Evolutionary conservation across 1,284 basidiomycete genomes (phyloP).

Genomic region (Apiotrichum sp.): DNA sequence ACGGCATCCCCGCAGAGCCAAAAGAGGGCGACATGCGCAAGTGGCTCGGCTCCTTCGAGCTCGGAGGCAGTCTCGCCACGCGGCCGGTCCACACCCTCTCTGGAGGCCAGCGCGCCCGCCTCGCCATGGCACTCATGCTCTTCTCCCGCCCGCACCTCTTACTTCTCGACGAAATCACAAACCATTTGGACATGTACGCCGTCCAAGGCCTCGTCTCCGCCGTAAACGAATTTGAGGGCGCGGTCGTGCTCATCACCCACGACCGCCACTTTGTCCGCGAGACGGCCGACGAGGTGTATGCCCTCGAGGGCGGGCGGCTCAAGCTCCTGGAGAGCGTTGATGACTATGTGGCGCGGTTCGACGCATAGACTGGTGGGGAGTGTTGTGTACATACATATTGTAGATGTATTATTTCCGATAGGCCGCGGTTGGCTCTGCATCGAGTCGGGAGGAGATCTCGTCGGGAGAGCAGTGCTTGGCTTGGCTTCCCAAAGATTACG

Average conservation of each 20-base stretch:
- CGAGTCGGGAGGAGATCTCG: no score
- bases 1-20: neutral
- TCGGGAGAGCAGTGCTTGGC: no score
- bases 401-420: no score
- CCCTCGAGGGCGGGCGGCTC: conserved; percentile 11
- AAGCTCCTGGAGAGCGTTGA: conserved; percentile 12
- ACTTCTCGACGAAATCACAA: conserved; percentile 63
- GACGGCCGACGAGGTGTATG: conserved; percentile 14
- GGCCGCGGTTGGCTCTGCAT: no score
- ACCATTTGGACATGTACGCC: conserved; percentile 63
- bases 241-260: conserved; percentile 61
- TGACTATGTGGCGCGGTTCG: conserved; percentile 15
- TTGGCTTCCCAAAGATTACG: no score
- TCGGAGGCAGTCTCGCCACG: conserved; percentile 51
- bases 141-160: conserved; percentile 38
- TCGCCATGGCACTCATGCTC: conserved; percentile 40
- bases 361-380: neutral
- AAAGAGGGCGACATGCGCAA: conserved; percentile 51
- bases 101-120: conserved; percentile 52
- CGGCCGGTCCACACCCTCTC: conserved; percentile 12
- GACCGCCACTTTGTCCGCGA: conserved; percentile 50
- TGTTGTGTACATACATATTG: no score
- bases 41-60: conserved; percentile 53
- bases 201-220: conserved; percentile 58
- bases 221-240: conserved; percentile 56